These are phyloP conservation scores for Neonectria ditissima DNA, from an alignment of 2,329 filamentous ascomycete species.

Conservation along the genomic window DNA sequence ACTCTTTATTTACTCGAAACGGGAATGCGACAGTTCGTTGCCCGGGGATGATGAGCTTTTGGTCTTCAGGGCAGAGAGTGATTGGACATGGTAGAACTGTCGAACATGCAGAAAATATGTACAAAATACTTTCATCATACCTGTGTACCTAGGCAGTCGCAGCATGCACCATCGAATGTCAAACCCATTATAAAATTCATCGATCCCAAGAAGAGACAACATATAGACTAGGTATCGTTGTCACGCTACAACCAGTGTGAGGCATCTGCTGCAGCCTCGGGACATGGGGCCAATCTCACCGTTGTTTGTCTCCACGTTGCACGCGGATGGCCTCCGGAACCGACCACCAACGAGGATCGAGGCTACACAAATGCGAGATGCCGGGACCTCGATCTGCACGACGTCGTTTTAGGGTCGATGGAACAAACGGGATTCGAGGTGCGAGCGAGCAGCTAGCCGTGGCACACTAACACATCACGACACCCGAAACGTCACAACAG, in stretches of 20 bases:
- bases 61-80: background rate
- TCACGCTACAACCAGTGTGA: background rate
- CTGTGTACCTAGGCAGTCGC: background rate
- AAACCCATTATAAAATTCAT: background rate
- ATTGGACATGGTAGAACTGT: background rate
- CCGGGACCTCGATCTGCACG: slow-evolving; percentile 33
- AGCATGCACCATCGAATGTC: background rate
- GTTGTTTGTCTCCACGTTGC: slow-evolving; percentile 6
- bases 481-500: background rate
- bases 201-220: background rate
- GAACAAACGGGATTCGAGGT: slow-evolving; percentile 8
- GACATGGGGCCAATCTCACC: slow-evolving; percentile 3
- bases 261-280: slow-evolving; percentile 2
- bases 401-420: slow-evolving; percentile 22
- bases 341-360: slow-evolving; percentile 22
- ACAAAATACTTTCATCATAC: background rate
- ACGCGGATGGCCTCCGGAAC: slow-evolving; percentile 14
- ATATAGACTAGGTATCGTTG: no score
- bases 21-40: background rate
- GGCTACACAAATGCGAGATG: slow-evolving; percentile 34
- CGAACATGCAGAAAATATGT: background rate
- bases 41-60: background rate
- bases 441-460: no score
- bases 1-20: background rate
- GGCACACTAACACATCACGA: background rate